Percentiles rank a stretch among this genome's conserved stretches.
These are phyloP conservation scores for Pichia sp. DNA, from an alignment of 1,139 yeast genomes.

Conservation along the genomic window DNA sequence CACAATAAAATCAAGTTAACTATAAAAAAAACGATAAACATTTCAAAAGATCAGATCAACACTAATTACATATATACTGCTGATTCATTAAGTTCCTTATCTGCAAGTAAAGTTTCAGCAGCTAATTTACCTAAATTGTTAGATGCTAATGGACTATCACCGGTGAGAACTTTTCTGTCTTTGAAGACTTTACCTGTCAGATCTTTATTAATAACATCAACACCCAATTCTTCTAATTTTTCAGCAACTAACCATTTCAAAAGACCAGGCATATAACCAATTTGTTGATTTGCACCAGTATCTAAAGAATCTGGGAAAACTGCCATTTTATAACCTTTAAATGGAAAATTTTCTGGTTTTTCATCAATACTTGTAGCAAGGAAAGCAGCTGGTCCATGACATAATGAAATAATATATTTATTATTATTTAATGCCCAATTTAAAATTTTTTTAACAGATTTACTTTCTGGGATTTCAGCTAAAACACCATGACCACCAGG, in stretches of 20 bases:
- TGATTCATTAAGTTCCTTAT: neutral
- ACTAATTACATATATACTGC: too few species aligned
- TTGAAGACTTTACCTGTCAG: slow-evolving; percentile 9
- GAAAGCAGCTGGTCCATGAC: slow-evolving; percentile 14
- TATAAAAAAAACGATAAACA: too few species aligned
- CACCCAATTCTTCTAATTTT: slow-evolving; percentile 6
- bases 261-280: slow-evolving; percentile 15
- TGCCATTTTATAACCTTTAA: slow-evolving; percentile 9
- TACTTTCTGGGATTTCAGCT: slow-evolving; percentile 9
- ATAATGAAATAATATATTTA: slow-evolving; percentile 10
- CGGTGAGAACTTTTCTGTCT: slow-evolving; percentile 10
- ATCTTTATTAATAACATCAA: slow-evolving; percentile 8
- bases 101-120: slow-evolving; percentile 11
- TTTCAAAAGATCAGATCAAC: too few species aligned
- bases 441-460: slow-evolving; percentile 6
- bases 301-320: slow-evolving; percentile 14
- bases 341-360: slow-evolving; percentile 6
- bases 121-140: slow-evolving; percentile 13
- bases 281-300: slow-evolving; percentile 11
- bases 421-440: slow-evolving; percentile 12
- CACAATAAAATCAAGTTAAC: too few species aligned
- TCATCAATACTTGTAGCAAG: slow-evolving; percentile 8
- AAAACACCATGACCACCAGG: slow-evolving; percentile 15
- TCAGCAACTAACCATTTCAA: slow-evolving; percentile 13
- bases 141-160: slow-evolving; percentile 14